These are phyloP conservation scores for Dissophora globulifera DNA, from an alignment of 192 early-diverging fungal genomes.

Conservation along the genomic window DNA sequence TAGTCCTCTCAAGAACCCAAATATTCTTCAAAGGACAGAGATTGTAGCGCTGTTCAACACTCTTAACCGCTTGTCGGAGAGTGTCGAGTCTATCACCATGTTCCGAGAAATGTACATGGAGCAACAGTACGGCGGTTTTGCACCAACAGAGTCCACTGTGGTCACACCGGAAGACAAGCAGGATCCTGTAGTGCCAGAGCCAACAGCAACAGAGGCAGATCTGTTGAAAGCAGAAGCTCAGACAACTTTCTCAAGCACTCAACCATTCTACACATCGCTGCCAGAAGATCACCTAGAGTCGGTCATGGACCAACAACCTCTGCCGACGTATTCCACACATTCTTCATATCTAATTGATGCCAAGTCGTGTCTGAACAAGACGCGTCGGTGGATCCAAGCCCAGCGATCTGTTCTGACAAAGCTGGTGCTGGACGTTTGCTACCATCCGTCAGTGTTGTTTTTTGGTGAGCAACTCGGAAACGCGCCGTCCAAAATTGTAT, in stretches of 20 bases:
- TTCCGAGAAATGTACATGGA: conserved; percentile 81
- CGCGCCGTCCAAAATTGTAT: no score
- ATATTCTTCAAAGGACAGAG: conserved; percentile 76
- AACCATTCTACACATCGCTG: background rate
- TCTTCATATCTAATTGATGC: background rate
- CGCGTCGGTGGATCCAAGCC: background rate
- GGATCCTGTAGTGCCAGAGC: background rate
- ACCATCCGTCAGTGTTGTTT: background rate
- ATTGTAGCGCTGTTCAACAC: conserved; percentile 92
- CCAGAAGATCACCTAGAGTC: background rate
- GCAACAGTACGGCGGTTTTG: no score
- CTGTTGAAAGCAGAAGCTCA: background rate
- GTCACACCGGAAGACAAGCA: background rate
- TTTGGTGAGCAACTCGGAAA: conserved; percentile 12
- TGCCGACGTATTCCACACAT: background rate
- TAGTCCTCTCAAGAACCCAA: conserved; percentile 63
- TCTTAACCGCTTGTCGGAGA: conserved; percentile 85
- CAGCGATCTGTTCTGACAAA: background rate
- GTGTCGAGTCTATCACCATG: conserved; percentile 77
- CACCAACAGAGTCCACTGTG: background rate
- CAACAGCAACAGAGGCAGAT: background rate
- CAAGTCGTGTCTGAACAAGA: background rate
- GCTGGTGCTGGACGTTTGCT: background rate
- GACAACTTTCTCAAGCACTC: background rate
- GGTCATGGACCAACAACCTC: no score